Conservation (phyloP, 306 rosid species). For the Vachellia pachyceras region DNA sequence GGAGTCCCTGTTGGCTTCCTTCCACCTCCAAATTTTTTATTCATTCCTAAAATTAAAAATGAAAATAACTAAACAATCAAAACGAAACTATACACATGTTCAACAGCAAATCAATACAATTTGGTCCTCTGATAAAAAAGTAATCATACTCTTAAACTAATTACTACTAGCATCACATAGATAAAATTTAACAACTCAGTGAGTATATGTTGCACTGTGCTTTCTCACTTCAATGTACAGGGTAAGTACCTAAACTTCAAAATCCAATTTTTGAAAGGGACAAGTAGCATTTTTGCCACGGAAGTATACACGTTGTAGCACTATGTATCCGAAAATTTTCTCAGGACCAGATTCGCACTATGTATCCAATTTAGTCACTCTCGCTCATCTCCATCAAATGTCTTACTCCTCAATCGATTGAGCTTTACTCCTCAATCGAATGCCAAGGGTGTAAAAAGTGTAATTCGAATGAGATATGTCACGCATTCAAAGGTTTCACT, state of each 20-base stretch:
- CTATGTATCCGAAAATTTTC: too few species aligned
- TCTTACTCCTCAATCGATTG: too few species aligned
- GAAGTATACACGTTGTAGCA: too few species aligned
- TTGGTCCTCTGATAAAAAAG: not conserved
- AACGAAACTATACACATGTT: not conserved
- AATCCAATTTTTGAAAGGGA: not conserved
- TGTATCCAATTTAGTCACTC: too few species aligned
- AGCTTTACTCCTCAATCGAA: too few species aligned
- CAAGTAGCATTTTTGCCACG: too few species aligned
- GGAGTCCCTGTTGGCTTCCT: constrained; percentile 55
- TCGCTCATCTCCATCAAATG: too few species aligned
- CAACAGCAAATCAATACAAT: not conserved
- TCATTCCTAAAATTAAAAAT: constrained; percentile 33
- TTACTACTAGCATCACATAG: not conserved
- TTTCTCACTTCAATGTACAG: not conserved
- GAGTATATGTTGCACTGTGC: not conserved
- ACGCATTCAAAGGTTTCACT: too few species aligned
- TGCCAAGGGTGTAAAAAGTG: too few species aligned
- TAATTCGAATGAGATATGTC: too few species aligned
- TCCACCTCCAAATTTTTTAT: constrained; percentile 58
- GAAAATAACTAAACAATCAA: not conserved
- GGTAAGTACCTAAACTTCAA: not conserved
- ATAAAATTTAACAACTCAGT: not conserved
- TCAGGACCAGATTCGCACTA: too few species aligned
- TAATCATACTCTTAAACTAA: not conserved